Conservation (phyloP, 371 early-diverging fungal species). For the Ordospora pajunii region DNA sequence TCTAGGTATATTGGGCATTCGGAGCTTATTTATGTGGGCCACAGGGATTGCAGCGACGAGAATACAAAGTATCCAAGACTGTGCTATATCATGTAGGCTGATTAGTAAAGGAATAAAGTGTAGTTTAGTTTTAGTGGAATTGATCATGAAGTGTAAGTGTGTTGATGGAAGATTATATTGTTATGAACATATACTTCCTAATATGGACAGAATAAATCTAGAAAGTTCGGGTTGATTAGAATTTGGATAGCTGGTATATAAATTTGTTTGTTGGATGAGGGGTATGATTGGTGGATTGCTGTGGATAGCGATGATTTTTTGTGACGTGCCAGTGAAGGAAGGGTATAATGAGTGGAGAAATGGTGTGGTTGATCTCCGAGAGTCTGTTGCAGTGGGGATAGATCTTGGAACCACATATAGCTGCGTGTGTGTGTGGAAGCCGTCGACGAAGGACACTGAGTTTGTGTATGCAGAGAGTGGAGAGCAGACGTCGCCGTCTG, state of each 20-base stretch:
- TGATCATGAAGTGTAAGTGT: too few species aligned
- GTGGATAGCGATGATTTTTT: neutral
- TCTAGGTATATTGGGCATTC: neutral
- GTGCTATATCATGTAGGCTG: neutral
- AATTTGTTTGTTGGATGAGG: neutral
- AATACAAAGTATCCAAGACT: neutral
- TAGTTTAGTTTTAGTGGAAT: too few species aligned
- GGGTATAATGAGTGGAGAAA: too few species aligned
- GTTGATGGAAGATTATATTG: neutral
- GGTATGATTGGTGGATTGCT: neutral
- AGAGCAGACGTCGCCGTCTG: slow-evolving; percentile 84
- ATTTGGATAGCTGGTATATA: neutral
- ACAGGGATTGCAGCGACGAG: neutral
- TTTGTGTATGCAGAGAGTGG: slow-evolving; percentile 82
- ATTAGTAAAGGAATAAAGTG: too few species aligned
- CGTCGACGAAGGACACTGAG: slow-evolving; percentile 67
- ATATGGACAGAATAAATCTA: neutral
- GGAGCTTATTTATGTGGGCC: neutral
- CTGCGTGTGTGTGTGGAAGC: slow-evolving; percentile 81
- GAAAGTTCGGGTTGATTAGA: neutral
- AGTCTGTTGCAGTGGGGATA: slow-evolving; percentile 59
- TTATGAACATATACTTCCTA: neutral
- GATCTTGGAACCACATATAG: slow-evolving; percentile 98
- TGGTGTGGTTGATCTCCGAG: neutral
- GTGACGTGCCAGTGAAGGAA: neutral